Base-by-base conservation (phyloP, 805 yeast genomes). In the Citeromyces matritensis region DNA sequence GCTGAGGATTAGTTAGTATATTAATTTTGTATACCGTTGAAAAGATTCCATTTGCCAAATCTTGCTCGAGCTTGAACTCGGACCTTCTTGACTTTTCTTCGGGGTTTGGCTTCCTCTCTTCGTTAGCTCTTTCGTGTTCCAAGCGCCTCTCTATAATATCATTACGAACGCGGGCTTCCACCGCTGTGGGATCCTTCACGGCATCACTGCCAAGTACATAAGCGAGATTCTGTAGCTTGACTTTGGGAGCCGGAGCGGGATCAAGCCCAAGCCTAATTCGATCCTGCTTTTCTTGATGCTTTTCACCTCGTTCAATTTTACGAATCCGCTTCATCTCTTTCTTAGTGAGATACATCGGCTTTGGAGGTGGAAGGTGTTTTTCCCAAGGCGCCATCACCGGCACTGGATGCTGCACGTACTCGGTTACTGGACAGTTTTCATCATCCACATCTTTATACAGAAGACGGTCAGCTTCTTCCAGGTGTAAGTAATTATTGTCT, bases 191-290 rank as follows among this genome's bases (percentile, higher is more conserved):
- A 47, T 91, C 94, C 36, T 68, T 62, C 30, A 86, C 78, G 5
- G 91, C 83, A 35, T 82, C 93, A 42, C 81, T 73, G 2, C 96
- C 82, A 30, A 80, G 57, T 0, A 84, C 94, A 42, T 67, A 78
- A 85, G 84, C 82, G 51, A 91, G 63, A 47, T 88, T 91, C 27
- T 78, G 70, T 28, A 84, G 58, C 43, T 79, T 82, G 15, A 91
- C 79, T 50, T 88, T 91, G 3, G 95, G 94, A 5, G 78, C 78
- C 0, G 95, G 95, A 4, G 94, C 78, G 0, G 94, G 79, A 30
- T 78, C 82, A 12, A 86, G 53, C 0, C 98, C 98, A 4, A 82
- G 56, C 35, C 74, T 67, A 15, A 86, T 75, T 29, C 79, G 59
- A 41, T 83, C 88, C 46, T 83, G 94, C 35, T 67, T 63, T 29